Base-by-base conservation (phyloP, 148 eudicot species). In the Simmondsia chinensis region DNA sequence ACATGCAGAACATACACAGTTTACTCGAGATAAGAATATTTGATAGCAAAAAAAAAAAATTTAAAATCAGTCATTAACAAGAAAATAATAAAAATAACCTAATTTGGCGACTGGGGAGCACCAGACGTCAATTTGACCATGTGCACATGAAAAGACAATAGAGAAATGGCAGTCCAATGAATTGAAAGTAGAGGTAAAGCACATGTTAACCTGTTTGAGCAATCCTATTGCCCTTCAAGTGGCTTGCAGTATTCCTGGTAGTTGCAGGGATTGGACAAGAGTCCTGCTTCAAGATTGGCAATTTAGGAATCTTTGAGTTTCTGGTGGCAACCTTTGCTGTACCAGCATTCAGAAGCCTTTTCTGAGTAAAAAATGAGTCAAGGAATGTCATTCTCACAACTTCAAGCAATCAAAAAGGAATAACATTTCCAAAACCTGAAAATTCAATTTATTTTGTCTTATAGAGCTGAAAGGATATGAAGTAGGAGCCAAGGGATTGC, bases 381-480 rank as follows among this genome's bases (percentile, higher is more conserved):
- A 89, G 95, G 72, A 29, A 49, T 31, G 20, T 39, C 7, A 36
- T 16, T 23, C 23, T 14, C 17, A 20, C 44, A 26, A 31, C 40
- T 32, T 1, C 20, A 12, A 43, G 17, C 5, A 33, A 43, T 4
- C 20, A 20, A 33, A 22, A 18, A 45, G 25, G 2, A 2, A 24
- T 44, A 14, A 33, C 12, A 2, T 13, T 14, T 6, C 39, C 42
- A 39, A 22, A 2, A 25, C 20, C 25, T 36, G 9, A 52, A n/a
- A n/a, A n/a, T n/a, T n/a, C n/a, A n/a, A n/a, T n/a, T n/a, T n/a
- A n/a, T n/a, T n/a, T n/a, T n/a, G n/a, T n/a, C 1, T n/a, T 16
- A 30, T 11, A 24, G 47, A 19, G 43, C 24, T 45, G 25, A 57
- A 72, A 82, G 95, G 95, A 85, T 81, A 89, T 89, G 91, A 71